phyloP scores from a whole-genome alignment of 305 asterid species.

The Coffea humblotiana region DNA sequence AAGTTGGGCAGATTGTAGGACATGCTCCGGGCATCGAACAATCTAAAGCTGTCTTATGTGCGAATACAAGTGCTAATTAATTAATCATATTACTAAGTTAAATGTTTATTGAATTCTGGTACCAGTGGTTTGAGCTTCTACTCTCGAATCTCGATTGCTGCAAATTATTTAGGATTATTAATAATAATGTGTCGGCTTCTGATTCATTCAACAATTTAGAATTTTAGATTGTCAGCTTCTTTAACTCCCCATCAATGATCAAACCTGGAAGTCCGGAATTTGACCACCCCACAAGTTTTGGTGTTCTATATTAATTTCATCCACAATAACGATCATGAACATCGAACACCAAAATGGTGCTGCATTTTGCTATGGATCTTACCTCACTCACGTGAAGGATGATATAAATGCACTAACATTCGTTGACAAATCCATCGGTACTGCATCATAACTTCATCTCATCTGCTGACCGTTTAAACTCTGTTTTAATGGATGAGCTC shows the following conservation, averaged over 20 bases:
- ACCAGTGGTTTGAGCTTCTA: conserved; percentile 26
- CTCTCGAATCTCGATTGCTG: conserved; percentile 52
- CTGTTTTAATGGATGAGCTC: too few species aligned
- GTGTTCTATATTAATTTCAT: background rate
- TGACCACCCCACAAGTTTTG: conserved; percentile 41
- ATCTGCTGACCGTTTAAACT: too few species aligned
- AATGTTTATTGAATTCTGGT: background rate
- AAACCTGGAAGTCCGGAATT: conserved; percentile 42
- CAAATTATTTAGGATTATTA: background rate
- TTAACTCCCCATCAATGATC: conserved; percentile 48
- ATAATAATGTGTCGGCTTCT: conserved; percentile 1
- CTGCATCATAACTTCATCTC: too few species aligned
- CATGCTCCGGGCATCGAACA: conserved; percentile 22
- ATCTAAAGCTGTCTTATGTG: background rate
- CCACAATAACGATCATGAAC: background rate
- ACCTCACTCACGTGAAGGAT: background rate
- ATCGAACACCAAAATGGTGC: background rate
- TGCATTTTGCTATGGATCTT: background rate
- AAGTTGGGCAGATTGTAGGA: conserved; percentile 14
- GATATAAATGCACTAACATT: background rate
- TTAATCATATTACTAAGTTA: background rate
- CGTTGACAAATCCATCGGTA: background rate
- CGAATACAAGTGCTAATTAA: conserved; percentile 5
- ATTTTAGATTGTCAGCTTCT: conserved; percentile 46
- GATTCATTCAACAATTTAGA: conserved; percentile 23